phyloP scores from a whole-genome alignment of 139 green algal species.

The Diplosphaera chodatii region DNA sequence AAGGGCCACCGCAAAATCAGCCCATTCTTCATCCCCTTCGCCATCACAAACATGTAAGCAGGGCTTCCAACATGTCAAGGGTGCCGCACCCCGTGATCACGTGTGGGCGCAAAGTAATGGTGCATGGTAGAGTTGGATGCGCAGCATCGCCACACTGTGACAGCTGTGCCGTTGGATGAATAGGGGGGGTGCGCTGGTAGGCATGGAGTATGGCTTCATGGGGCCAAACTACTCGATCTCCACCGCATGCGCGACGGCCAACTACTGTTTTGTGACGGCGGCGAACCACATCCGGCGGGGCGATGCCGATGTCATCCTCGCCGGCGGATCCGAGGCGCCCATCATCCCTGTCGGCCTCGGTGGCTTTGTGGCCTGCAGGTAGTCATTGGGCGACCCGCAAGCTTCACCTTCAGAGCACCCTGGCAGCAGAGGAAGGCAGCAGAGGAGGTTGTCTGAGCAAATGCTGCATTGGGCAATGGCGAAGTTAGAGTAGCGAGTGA shows the following conservation, averaged over 20 bases:
- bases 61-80: no score
- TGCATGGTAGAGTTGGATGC: no score
- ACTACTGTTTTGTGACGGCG: conserved; percentile 91
- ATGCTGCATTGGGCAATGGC: no score
- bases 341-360: conserved; percentile 95
- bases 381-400: no score
- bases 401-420: background rate
- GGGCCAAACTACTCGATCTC: conserved; percentile 99
- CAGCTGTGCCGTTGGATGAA: no score
- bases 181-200: conserved; percentile 83
- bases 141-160: no score
- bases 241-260: conserved; percentile 94
- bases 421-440: no score
- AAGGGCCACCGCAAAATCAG: conserved; percentile 97
- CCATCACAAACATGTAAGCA: conserved; percentile 97
- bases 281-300: conserved; percentile 87
- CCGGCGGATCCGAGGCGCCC: conserved; percentile 88
- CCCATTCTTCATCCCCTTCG: conserved; percentile 99
- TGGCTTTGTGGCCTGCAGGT: conserved; percentile 93
- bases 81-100: no score
- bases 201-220: conserved; percentile 87
- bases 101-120: no score
- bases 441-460: no score
- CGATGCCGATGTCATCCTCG: conserved; percentile 80
- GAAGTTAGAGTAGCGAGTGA: no score